Base-by-base conservation (phyloP, 139 green algal genomes). In the Picochlorum sp. region DNA sequence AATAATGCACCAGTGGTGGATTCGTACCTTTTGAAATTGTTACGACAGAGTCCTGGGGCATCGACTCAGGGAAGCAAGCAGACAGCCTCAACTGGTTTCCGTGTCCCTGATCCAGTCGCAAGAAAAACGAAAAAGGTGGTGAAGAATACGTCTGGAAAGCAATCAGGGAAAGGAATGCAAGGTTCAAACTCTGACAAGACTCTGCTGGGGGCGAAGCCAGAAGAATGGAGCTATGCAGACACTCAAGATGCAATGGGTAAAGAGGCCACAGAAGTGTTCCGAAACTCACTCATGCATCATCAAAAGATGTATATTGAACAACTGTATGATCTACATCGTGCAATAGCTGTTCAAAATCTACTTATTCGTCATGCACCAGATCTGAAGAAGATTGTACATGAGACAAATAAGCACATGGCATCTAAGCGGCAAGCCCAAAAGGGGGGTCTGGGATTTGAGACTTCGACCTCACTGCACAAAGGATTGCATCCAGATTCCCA, bases 241-340 rank as follows among this genome's bases (percentile, higher is more conserved):
- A 72, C 64, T 31, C 64, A 53, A 24, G 18, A 35, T 20, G 26
- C 26, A 31, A 26, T 72, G 10, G 64, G 64, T 1, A 31, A 57
- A 20, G 64, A 64, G 14, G 26, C 31, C 2, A 50, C 64, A 30
- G 36, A 25, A 22, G 35, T 13, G 9, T 35, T 72, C 30, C 45
- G 64, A 28, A 44, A 43, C 41, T 60, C 64, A 4, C 50, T 72
- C 35, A 45, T 72, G 32, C 40, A 40, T 33, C 64, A 72, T 45
- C 64, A 72, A 50, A 44, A 59, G 24, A 24, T 41, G 25, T 72
- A 64, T 33, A 18, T 72, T 10, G 64, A 72, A 50, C 65, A 72
- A 50, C 35, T 67, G 50, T 67, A 67, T 25, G 65, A 72, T 39
- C 36, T 72, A n/a, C 57, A 67, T 51, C 49, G 65, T 28, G 57